Conservation (phyloP, 83 land plant species). For the Diphasiastrum complanatum region DNA sequence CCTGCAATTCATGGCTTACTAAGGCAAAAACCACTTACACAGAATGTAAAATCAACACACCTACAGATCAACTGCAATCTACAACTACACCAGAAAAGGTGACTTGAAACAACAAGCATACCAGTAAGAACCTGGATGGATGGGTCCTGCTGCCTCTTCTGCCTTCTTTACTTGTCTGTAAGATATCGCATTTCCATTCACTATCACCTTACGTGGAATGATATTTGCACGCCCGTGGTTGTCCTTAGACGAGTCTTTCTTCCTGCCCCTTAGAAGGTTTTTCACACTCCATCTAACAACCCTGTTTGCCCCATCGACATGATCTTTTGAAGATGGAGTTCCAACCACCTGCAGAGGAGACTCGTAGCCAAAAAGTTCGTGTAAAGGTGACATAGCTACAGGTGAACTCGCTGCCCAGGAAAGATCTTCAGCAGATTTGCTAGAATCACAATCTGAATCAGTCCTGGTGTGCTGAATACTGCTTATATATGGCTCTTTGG, state of each 20-base stretch:
- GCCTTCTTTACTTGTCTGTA: slow-evolving; percentile 54
- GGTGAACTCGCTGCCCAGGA: slow-evolving; percentile 4
- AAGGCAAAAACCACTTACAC: not conserved
- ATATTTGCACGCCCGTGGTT: slow-evolving; percentile 10
- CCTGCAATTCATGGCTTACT: slow-evolving; percentile 35
- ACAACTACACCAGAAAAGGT: not conserved
- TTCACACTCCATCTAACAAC: slow-evolving; percentile 22
- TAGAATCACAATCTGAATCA: slow-evolving; percentile 3
- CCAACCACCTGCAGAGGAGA: slow-evolving; percentile 8
- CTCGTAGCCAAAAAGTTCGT: slow-evolving; percentile 24
- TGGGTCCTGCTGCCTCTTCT: slow-evolving; percentile 71
- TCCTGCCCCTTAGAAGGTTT: slow-evolving; percentile 30
- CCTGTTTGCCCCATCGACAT: slow-evolving; percentile 24
- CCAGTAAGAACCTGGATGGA: slow-evolving; percentile 75
- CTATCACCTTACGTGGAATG: slow-evolving; percentile 31
- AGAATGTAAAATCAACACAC: not conserved
- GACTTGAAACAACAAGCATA: slow-evolving; percentile 20
- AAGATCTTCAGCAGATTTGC: slow-evolving; percentile 14
- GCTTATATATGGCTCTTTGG: not conserved
- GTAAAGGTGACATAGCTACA: slow-evolving; percentile 23
- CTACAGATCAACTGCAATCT: not conserved
- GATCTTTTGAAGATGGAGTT: slow-evolving; percentile 5
- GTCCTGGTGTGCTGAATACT: not conserved
- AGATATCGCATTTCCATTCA: slow-evolving; percentile 62
- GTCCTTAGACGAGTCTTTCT: slow-evolving; percentile 39